Percentiles rank a stretch among this genome's conserved stretches.
These are phyloP conservation scores for Chamaecrista fasciculata DNA, from an alignment of 306 rosid species.

Conservation along the genomic window DNA sequence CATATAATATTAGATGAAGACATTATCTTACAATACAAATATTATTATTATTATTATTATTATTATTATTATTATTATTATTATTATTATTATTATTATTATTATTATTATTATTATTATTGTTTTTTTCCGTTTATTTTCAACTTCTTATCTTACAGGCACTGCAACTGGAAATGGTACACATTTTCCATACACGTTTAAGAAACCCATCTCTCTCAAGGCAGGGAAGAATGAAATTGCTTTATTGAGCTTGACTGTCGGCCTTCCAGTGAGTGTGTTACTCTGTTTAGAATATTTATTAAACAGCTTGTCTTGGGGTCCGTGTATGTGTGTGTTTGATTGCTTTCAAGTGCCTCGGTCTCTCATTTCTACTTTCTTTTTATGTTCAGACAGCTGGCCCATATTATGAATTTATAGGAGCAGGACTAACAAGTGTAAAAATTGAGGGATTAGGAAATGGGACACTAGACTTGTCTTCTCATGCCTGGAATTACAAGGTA, in stretches of 20 bases:
- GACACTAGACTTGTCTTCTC: constrained; percentile 66
- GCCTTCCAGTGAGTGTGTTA: constrained; percentile 58
- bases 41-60: too few relatives aligned
- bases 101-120: too few relatives aligned
- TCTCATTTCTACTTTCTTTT: constrained; percentile 17
- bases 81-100: too few relatives aligned
- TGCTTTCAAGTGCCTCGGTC: constrained; percentile 19
- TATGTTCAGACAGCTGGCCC: constrained; percentile 79
- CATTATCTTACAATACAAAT: constrained; percentile 1
- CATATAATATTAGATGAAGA: neutral
- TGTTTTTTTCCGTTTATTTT: neutral
- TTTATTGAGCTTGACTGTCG: constrained; percentile 82
- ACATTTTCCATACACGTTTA: constrained; percentile 59
- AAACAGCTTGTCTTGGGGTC: neutral
- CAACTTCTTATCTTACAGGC: constrained; percentile 42
- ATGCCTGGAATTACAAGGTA: constrained; percentile 88
- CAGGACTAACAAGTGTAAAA: constrained; percentile 72
- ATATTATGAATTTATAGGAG: constrained; percentile 79
- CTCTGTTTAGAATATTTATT: constrained; percentile 16
- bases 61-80: too few relatives aligned
- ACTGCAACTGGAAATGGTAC: constrained; percentile 88
- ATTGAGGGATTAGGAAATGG: constrained; percentile 67
- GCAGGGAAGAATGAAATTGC: constrained; percentile 89
- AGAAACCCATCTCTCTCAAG: constrained; percentile 57
- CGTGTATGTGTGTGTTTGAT: neutral